phyloP scores from a whole-genome alignment of 805 yeast species.

The Sungouiozyma intestinalis region DNA sequence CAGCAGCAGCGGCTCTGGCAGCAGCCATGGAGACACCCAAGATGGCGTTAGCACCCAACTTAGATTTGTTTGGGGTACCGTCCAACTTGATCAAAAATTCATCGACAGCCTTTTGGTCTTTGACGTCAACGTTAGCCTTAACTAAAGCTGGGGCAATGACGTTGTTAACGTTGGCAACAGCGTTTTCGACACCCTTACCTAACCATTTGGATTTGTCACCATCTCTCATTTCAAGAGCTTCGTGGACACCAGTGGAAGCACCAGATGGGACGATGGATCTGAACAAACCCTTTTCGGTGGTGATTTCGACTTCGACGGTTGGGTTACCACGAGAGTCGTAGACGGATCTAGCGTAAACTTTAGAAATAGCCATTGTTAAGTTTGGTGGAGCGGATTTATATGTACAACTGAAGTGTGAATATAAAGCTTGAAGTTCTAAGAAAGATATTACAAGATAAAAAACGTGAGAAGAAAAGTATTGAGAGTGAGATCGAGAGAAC shows the following conservation, averaged over 20 bases:
- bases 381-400: conserved; percentile 3
- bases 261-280: conserved; percentile 98
- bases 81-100: conserved; percentile 77
- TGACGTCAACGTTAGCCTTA: conserved; percentile 71
- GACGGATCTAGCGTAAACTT: conserved; percentile 89
- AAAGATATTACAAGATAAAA: conserved; percentile 2
- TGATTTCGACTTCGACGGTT: conserved; percentile 95
- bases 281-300: conserved; percentile 89
- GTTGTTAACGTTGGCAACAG: conserved; percentile 91
- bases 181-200: conserved; percentile 97
- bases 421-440: conserved; percentile 14
- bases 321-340: conserved; percentile 99
- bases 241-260: conserved; percentile 98
- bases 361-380: conserved; percentile 64
- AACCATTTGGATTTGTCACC: conserved; percentile 95
- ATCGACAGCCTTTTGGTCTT: conserved; percentile 79
- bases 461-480: not conserved
- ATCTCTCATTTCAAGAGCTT: conserved; percentile 97
- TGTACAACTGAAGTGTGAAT: conserved; percentile 6
- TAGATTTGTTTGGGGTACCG: conserved; percentile 95
- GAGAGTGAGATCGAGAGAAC: not conserved
- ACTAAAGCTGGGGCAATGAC: conserved; percentile 90
- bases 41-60: conserved; percentile 97
- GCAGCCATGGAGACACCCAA: conserved; percentile 96
- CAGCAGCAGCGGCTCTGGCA: conserved; percentile 98